Percentiles rank a stretch among this genome's conserved stretches.
phyloP scores from a whole-genome alignment of 2,329 filamentous ascomycete species.

The Botrytis byssoidea region DNA sequence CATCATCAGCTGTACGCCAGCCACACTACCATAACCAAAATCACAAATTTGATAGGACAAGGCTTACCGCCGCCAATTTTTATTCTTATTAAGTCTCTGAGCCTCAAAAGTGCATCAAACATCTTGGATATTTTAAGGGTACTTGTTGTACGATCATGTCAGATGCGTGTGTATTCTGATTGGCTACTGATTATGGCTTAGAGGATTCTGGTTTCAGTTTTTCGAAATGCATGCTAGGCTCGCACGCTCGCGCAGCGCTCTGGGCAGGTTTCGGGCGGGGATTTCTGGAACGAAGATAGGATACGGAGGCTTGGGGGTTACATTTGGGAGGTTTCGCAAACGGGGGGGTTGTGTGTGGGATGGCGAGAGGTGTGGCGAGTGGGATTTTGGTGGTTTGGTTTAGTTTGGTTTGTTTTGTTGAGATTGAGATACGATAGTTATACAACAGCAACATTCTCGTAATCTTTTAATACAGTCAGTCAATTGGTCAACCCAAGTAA shows the following conservation, averaged over 20 bases:
- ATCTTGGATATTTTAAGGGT: neutral
- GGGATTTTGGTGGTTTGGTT: neutral
- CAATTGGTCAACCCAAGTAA: neutral
- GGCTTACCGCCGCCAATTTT: neutral
- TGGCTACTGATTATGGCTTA: neutral
- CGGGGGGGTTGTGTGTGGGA: neutral
- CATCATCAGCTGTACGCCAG: neutral
- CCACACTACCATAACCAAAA: neutral
- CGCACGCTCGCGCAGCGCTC: neutral
- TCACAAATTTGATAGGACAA: neutral
- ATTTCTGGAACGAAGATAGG: constrained; percentile 6
- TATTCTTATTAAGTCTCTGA: neutral
- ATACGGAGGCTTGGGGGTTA: neutral
- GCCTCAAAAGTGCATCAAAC: neutral
- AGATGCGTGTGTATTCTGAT: neutral
- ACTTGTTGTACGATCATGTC: neutral
- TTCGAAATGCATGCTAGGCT: neutral
- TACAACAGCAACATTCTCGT: neutral
- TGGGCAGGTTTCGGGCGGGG: constrained; percentile 17
- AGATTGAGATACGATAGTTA: neutral
- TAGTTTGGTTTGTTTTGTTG: neutral
- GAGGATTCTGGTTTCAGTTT: constrained; percentile 9
- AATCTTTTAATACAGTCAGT: neutral
- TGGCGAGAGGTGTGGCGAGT: neutral
- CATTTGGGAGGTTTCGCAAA: neutral